Evolutionary conservation across 164 flowering plant species (phyloP), one percentile per base, ranked within the genome.

Genomic region (Chimonanthus salicifolius): DNA sequence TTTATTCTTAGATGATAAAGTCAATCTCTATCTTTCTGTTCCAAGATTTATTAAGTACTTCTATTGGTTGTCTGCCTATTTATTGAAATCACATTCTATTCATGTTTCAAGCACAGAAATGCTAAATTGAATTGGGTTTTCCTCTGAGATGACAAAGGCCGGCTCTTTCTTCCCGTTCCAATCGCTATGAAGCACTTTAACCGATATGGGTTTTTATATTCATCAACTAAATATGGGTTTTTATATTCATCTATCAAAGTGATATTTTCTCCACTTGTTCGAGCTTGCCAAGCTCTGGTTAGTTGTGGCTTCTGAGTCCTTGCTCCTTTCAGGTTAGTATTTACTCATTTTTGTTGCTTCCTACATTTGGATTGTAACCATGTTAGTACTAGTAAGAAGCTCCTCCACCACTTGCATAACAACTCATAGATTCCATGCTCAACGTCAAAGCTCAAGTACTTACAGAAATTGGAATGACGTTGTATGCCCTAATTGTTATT

Each of bases 361-460:
- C 47, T 10, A 66, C 49, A 66, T 45, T 66, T 5, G 16, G 50
- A 33, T n/a, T 68, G 10, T 68, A 70, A 60, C 10, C 68, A 79
- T 76, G 83, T 74, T 75, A 13, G 84, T 71, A 67, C 7, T 77
- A 2, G 74, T 83, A 74, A 72, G 58, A 70, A 76, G 71, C 75
- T 76, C 84, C 15, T 43, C 71, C 78, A 47, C 76, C 15, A 33
- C 75, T 70, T 15, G 73, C 47, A 10, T 71, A 13, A 18, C 62
- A 5, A 72, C 75, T 6, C 49, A 72, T 74, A 74, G 82, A 71
- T 76, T 67, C 64, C n/a, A 50, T 77, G 64, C 5, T 47, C 21
- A 4, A 10, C 15, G 67, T 54, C 71, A 69, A 20, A 65, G 10
- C 15, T 7, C 15, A 43, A 64, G 20, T 65, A 58, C 10, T 49